A percentile compares a stretch with the other conserved stretches of the same genome.
These are phyloP conservation scores for Aspergillus niger DNA, from an alignment of 2,329 filamentous ascomycete genomes.

Conservation along the genomic window DNA sequence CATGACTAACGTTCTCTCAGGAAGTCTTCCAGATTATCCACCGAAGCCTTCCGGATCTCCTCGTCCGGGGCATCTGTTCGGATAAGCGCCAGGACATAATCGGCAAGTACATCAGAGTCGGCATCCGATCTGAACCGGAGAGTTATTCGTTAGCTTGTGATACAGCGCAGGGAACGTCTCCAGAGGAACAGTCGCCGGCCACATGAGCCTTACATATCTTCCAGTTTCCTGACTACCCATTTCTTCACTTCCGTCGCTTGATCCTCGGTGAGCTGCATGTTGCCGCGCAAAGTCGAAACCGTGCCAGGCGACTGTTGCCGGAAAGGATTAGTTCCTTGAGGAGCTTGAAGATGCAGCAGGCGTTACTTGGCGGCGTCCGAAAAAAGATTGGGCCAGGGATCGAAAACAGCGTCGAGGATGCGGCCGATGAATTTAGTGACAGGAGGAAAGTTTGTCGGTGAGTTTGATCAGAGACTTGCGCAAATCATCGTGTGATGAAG, in stretches of 20 bases:
- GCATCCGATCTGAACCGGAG: constrained; percentile 56
- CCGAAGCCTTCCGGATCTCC: constrained; percentile 54
- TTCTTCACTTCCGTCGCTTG: constrained; percentile 57
- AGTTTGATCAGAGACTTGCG: background rate
- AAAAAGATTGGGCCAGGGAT: background rate
- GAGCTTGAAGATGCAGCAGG: background rate
- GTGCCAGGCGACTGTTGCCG: background rate
- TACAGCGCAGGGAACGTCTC: too few species aligned
- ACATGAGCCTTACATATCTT: constrained; percentile 53
- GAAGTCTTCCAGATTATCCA: constrained; percentile 61
- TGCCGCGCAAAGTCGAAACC: background rate
- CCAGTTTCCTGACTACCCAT: constrained; percentile 61
- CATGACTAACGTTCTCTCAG: constrained; percentile 52
- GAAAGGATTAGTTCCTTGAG: constrained; percentile 1
- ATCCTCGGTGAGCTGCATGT: constrained; percentile 58
- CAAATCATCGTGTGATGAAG: constrained; percentile 10
- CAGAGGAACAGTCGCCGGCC: background rate
- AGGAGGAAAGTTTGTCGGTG: background rate
- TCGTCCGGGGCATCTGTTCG: constrained; percentile 57
- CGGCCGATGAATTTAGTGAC: background rate
- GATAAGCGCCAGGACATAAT: constrained; percentile 63
- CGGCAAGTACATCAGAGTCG: constrained; percentile 62
- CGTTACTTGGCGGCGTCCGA: background rate
- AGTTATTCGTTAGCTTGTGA: background rate
- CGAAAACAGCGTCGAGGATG: background rate